Evolutionary conservation across 2,329 filamentous ascomycete genomes (phyloP).

Genomic region (Trichoderma harzianum): DNA sequence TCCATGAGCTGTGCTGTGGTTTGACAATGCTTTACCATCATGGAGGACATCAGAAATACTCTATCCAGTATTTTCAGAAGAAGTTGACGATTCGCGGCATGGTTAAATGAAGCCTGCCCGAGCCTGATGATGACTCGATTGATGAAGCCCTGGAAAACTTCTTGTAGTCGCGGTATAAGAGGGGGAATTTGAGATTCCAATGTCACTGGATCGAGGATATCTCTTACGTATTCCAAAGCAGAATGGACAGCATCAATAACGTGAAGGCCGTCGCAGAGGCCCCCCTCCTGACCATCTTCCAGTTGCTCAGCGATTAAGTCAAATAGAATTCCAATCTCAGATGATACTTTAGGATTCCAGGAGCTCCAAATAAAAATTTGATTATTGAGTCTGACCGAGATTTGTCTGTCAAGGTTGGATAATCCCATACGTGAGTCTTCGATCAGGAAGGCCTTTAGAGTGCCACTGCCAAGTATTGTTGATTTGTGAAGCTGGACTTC

Average conservation of each 20-base stretch:
- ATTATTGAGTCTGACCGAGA: slow-evolving; percentile 45
- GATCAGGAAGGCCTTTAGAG: slow-evolving; percentile 40
- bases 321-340: slow-evolving; percentile 59
- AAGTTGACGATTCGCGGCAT: slow-evolving; percentile 7
- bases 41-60: slow-evolving; percentile 33
- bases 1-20: slow-evolving; percentile 30
- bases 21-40: slow-evolving; percentile 44
- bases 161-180: slow-evolving; percentile 43
- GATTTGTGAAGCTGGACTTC: slow-evolving; percentile 58
- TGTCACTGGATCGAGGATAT: slow-evolving; percentile 40
- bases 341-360: slow-evolving; percentile 58
- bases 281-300: slow-evolving; percentile 20
- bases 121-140: slow-evolving; percentile 28
- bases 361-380: slow-evolving; percentile 51
- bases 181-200: slow-evolving; percentile 23
- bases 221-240: slow-evolving; percentile 46
- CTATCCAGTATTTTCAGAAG: slow-evolving; percentile 30
- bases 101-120: background rate
- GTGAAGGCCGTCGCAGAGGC: slow-evolving; percentile 16
- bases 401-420: slow-evolving; percentile 31
- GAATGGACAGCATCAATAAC: slow-evolving; percentile 40
- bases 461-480: slow-evolving; percentile 56
- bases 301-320: slow-evolving; percentile 54
- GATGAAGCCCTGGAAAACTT: slow-evolving; percentile 42
- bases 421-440: slow-evolving; percentile 29